phyloP scores from a whole-genome alignment of 2,329 filamentous ascomycete species.

The Calonectria leucothoes region DNA sequence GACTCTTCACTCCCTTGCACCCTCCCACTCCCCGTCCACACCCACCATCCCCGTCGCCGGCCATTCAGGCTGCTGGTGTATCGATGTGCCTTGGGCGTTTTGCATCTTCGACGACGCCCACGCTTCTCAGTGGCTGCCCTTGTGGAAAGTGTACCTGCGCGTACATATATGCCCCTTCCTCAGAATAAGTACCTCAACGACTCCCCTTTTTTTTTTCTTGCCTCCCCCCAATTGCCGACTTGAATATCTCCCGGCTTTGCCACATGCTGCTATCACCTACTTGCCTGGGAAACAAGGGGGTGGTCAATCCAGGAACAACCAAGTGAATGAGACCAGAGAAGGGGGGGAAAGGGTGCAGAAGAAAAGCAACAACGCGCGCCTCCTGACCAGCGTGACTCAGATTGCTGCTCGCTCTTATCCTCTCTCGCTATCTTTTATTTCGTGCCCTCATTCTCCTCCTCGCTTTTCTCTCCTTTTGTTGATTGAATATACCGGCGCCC shows the following conservation, averaged over 20 bases:
- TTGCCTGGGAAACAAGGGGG: constrained; percentile 20
- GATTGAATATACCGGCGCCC: constrained; percentile 1
- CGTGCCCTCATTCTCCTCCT: neutral
- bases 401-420: neutral
- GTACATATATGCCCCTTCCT: constrained; percentile 23
- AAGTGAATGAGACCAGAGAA: constrained; percentile 2
- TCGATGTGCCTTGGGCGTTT: constrained; percentile 20
- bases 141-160: constrained; percentile 23
- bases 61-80: constrained; percentile 13
- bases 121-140: constrained; percentile 8
- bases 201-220: constrained; percentile 13
- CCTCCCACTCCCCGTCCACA: constrained; percentile 6
- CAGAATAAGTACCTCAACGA: constrained; percentile 19
- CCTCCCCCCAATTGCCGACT: constrained; percentile 10
- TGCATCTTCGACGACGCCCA: constrained; percentile 13
- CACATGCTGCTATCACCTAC: constrained; percentile 16
- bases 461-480: neutral
- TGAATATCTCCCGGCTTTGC: constrained; percentile 18
- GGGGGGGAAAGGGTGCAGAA: neutral
- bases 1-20: constrained; percentile 17
- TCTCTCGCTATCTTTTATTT: neutral
- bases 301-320: constrained; percentile 12
- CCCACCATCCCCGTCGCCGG: neutral
- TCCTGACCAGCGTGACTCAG: constrained; percentile 6
- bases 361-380: neutral